These are phyloP conservation scores for Acanthamoeba triangularis DNA, from an alignment of 208 protist species.

Conservation along the genomic window DNA sequence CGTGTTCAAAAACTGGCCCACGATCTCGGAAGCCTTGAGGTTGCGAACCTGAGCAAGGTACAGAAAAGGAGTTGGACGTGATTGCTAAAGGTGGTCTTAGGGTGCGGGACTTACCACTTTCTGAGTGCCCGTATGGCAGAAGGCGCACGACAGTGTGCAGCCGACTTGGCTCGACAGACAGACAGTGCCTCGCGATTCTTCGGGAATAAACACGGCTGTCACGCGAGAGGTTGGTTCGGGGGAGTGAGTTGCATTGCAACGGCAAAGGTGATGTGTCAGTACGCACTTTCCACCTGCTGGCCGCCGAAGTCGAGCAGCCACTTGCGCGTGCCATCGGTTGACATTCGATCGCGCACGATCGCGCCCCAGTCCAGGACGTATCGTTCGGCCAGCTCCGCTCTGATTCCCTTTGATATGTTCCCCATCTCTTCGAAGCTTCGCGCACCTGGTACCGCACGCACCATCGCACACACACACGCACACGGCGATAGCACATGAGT, in stretches of 20 bases:
- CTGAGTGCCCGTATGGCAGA: constrained; percentile 58
- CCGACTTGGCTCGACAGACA: constrained; percentile 63
- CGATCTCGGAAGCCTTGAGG: constrained; percentile 61
- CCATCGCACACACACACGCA: background rate
- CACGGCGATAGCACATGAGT: background rate
- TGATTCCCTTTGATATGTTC: constrained; percentile 6
- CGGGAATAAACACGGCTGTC: constrained; percentile 41
- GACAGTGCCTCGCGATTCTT: constrained; percentile 26
- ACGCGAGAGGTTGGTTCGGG: background rate
- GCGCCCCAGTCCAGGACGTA: constrained; percentile 59
- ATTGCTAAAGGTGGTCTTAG: background rate
- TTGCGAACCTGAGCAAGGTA: constrained; percentile 6
- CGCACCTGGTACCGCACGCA: no score
- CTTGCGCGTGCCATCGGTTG: constrained; percentile 39
- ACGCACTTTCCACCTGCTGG: constrained; percentile 63
- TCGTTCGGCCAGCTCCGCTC: background rate
- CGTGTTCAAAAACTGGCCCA: constrained; percentile 36
- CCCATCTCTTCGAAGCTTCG: constrained; percentile 58
- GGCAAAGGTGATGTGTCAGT: background rate
- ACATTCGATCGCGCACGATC: constrained; percentile 21
- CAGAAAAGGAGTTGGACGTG: background rate
- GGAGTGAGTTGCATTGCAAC: background rate
- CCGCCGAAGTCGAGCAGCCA: constrained; percentile 61
- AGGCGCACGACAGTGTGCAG: constrained; percentile 55
- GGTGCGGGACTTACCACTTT: constrained; percentile 27